Percentiles rank a stretch among this genome's conserved stretches.
These are phyloP conservation scores for Helenozyma baotianmanensis DNA, from an alignment of 805 yeast species.

Conservation along the genomic window DNA sequence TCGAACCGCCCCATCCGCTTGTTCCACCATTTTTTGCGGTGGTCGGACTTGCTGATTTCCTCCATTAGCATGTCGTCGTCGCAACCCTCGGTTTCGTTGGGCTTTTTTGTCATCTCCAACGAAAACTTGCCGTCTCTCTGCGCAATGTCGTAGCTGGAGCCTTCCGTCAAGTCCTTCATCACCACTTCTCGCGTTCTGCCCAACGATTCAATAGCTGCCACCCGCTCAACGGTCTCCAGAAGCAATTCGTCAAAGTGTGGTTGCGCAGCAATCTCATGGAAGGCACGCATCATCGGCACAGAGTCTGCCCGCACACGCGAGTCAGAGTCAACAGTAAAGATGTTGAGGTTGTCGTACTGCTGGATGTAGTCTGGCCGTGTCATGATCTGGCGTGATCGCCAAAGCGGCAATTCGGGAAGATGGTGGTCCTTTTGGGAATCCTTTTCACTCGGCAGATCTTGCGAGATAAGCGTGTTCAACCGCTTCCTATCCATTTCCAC, in stretches of 20 bases:
- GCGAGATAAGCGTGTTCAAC: slow-evolving; percentile 20
- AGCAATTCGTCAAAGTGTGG: slow-evolving; percentile 68
- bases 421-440: slow-evolving; percentile 38
- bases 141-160: slow-evolving; percentile 39
- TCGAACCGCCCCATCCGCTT: slow-evolving; percentile 37
- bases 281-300: slow-evolving; percentile 87
- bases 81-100: slow-evolving; percentile 18
- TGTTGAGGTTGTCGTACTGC: slow-evolving; percentile 66
- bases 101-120: slow-evolving; percentile 11
- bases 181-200: slow-evolving; percentile 75
- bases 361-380: slow-evolving; percentile 79
- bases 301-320: slow-evolving; percentile 76
- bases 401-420: slow-evolving; percentile 70
- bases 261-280: slow-evolving; percentile 67
- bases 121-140: slow-evolving; percentile 10
- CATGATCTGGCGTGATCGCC: slow-evolving; percentile 85
- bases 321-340: slow-evolving; percentile 73
- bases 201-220: slow-evolving; percentile 70
- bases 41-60: slow-evolving; percentile 15
- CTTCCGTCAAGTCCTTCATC: slow-evolving; percentile 60
- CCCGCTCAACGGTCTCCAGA: slow-evolving; percentile 61
- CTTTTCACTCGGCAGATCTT: slow-evolving; percentile 8
- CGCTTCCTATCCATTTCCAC: slow-evolving; percentile 59
- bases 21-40: slow-evolving; percentile 41
- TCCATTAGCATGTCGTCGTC: slow-evolving; percentile 23